A percentile compares a stretch with the other conserved stretches of the same genome.
Conservation (phyloP, 2,329 filamentous ascomycete species). For the Arthrobotrys sinensis region DNA sequence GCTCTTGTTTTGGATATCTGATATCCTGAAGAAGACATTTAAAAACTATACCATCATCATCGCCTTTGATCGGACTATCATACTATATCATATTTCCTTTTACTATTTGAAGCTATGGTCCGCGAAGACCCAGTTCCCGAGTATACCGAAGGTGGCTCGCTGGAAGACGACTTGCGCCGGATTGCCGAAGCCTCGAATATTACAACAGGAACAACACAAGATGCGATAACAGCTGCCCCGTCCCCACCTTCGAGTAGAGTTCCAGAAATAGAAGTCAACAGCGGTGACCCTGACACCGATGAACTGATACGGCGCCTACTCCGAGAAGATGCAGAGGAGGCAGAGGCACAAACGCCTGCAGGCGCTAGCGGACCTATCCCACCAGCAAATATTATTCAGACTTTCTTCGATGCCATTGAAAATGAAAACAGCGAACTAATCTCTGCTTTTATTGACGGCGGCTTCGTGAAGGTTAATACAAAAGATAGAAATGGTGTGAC, state of each 20-base stretch:
- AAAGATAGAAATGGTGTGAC: constrained; percentile 39
- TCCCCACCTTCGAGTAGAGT: constrained; percentile 12
- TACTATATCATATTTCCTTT: background rate
- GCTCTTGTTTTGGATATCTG: constrained; percentile 14
- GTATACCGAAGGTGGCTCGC: constrained; percentile 50
- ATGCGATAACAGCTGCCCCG: constrained; percentile 2
- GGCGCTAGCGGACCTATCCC: background rate
- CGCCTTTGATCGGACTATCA: constrained; percentile 6
- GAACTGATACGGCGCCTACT: constrained; percentile 45
- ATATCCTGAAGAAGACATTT: constrained; percentile 32
- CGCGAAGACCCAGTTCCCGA: constrained; percentile 47
- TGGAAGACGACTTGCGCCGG: constrained; percentile 52
- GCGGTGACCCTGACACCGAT: constrained; percentile 52
- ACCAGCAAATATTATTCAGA: constrained; percentile 37
- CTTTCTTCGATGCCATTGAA: constrained; percentile 49
- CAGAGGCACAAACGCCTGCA: background rate
- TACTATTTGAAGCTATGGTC: constrained; percentile 2
- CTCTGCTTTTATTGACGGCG: constrained; percentile 53
- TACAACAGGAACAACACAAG: constrained; percentile 44
- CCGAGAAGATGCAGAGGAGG: constrained; percentile 54
- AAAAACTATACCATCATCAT: constrained; percentile 24
- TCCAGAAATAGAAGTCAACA: constrained; percentile 26
- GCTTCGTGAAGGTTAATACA: constrained; percentile 42
- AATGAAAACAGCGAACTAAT: constrained; percentile 59
- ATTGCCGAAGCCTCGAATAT: constrained; percentile 53